Evolutionary conservation across 495 filamentous ascomycete genomes (phyloP), one percentile per base, ranked within the genome.

Genomic region (Neurospora terricola): DNA sequence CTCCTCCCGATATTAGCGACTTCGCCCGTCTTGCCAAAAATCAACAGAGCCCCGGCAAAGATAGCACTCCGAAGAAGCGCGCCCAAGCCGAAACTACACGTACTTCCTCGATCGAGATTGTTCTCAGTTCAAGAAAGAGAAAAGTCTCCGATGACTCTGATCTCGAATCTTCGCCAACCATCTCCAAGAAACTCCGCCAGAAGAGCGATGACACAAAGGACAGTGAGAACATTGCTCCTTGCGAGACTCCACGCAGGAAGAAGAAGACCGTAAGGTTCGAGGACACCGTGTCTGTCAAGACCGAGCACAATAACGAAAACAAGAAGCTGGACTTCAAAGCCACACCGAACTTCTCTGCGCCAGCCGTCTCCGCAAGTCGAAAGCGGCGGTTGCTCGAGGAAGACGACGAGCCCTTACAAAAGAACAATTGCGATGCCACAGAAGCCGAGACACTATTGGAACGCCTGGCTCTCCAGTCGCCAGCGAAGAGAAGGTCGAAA

Each of bases 11-110:
- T 73, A 80, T 84, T 71, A 76, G 73, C 80, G 82, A 71, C 73
- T 84, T 83, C 74, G 72, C 78, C 36, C 83, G 82, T 70, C 74
- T 85, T 72, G 84, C 84, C 5, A 85, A 85, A 76, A 72, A 72
- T 23, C 74, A 80, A 70, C 74, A 72, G 37, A 72, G 73, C 4
- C 21, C 72, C 27, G 76, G 78, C 42, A 85, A 86, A 73, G 77
- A 82, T 72, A 18, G 48, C 38, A 34, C 68, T 14, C 23, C 23
- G 54, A 70, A 75, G 38, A 77, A 79, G 69, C 27, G 71, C 16
- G 72, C 69, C 18, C 23, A 77, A 5, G 16, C 72, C 38, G 70
- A 77, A 69, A 62, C 69, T 1, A 37, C 38, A 38, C 77, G 74
- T 69, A 75, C 77, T 42, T 70, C 79, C 72, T 71, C 75, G n/a